Evolutionary conservation across 768 basidiomycete genomes (phyloP).

Genomic region (Lactarius indigo): DNA sequence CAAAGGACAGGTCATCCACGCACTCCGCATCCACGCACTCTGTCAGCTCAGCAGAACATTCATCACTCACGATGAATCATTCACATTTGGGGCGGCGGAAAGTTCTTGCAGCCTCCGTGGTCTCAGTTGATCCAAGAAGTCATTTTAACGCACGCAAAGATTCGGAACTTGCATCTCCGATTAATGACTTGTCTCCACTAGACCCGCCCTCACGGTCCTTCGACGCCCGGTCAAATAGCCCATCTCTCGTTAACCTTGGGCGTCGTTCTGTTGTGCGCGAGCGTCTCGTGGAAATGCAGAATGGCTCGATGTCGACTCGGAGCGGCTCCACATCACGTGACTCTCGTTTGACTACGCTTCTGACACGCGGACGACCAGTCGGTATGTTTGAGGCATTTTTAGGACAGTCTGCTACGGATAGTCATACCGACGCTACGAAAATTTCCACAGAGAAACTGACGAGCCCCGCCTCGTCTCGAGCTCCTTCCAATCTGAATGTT

Average conservation of each 20-base stretch:
- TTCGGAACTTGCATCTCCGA: neutral
- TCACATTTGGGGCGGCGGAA: neutral
- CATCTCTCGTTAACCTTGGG: conserved; percentile 60
- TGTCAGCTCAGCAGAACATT: neutral
- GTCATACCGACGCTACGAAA: neutral
- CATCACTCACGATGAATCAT: neutral
- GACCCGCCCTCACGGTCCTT: conserved; percentile 26
- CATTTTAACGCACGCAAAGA: neutral
- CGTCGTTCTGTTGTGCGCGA: conserved; percentile 62
- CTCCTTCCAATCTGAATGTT: neutral
- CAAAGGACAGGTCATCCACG: neutral
- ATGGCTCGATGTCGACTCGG: neutral
- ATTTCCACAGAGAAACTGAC: neutral
- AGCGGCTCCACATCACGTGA: neutral
- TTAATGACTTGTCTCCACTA: neutral
- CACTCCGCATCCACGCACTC: neutral
- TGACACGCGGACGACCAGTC: neutral
- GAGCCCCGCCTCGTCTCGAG: conserved; percentile 4
- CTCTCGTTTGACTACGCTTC: neutral
- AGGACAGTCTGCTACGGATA: neutral
- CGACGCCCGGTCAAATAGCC: conserved; percentile 41
- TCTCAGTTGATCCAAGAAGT: neutral
- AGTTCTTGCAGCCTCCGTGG: neutral
- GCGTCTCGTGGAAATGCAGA: conserved; percentile 59
- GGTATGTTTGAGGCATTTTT: neutral